Base-by-base conservation (phyloP, 2,329 filamentous ascomycete species). In the Aspergillus candidus region DNA sequence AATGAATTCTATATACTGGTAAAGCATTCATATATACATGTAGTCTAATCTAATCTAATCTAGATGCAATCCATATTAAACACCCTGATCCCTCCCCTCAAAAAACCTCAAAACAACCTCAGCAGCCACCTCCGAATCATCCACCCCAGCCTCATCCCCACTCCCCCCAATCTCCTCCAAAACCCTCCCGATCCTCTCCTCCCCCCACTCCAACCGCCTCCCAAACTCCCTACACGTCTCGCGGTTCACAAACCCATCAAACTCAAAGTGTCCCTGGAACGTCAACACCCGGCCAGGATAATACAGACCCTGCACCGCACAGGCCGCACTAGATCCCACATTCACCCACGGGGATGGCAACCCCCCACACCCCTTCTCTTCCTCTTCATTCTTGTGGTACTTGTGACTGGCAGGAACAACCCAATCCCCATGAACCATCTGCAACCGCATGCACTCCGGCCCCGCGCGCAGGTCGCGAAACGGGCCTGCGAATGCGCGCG, bases 221-320 rank as follows among this genome's bases (percentile, higher is more conserved):
- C 41, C 58, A 46, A 62, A 62, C 34, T 56, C 58, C 3, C 41
- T 27, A 11, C 49, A 46, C 38, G 57, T 52, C 39, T 59, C 59
- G 1, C 40, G 35, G 18, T 61, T 64, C 12, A 49, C 50, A 12
- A 50, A 58, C 3, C 49, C 40, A 31, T 64, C 59, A 12, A 65
- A 60, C 33, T 65, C 61, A 22, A 62, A 64, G 36, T 65, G 61
- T 0, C 61, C 61, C 13, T 65, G 61, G 32, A 58, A 61, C 1
- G 60, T 55, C n/a, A 65, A 41, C 3, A 64, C 53, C 6, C 61
- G 53, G 6, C 47, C 51, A 0, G 55, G 59, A 29, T 55, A 43
- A 27, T 62, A 64, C 3, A 65, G 37, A 6, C 61, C 61, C 36
- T 65, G 61, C 4, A 62, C 54, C 1, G 57, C 46, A 32, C 58